Percentiles rank a stretch among this genome's conserved stretches.
Evolutionary conservation across 2,329 filamentous ascomycete genomes (phyloP).

Genomic region (Penicillium sp.): DNA sequence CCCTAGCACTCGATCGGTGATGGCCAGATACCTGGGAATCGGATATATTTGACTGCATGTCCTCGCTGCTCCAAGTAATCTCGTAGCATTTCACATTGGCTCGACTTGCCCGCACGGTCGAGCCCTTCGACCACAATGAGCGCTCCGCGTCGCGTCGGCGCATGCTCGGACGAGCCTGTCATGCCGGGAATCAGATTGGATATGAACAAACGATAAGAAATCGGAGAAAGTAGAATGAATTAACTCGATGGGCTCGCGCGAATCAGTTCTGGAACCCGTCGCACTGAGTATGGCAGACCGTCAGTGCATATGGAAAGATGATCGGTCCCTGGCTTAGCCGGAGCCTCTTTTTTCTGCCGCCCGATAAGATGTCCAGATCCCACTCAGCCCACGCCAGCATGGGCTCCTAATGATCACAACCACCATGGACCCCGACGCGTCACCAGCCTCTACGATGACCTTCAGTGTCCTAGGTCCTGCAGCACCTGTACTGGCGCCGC

Average conservation of each 20-base stretch:
- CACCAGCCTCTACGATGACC: conserved; percentile 34
- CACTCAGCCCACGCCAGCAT: conserved; percentile 9
- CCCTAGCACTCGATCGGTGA: not conserved
- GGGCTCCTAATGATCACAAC: conserved; percentile 13
- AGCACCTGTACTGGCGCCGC: conserved; percentile 48
- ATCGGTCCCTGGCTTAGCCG: no score
- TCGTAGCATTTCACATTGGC: conserved; percentile 71
- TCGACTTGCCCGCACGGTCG: conserved; percentile 88
- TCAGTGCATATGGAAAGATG: no score
- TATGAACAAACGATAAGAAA: no score
- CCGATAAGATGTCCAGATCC: conserved; percentile 18
- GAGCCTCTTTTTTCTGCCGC: conserved; percentile 22
- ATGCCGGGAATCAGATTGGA: no score
- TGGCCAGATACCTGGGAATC: conserved; percentile 60
- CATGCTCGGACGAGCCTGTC: conserved; percentile 1
- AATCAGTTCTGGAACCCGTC: no score
- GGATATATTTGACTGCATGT: conserved; percentile 55
- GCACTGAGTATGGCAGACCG: no score
- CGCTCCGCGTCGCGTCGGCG: conserved; percentile 53
- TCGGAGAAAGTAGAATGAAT: no score
- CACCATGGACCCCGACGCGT: conserved; percentile 32
- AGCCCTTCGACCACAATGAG: conserved; percentile 85
- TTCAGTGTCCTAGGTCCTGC: conserved; percentile 38
- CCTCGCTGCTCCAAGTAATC: conserved; percentile 52
- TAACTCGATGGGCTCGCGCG: no score